Evolutionary conservation across 495 filamentous ascomycete species (phyloP).

Genomic region (Aspergillus saccharolyticus): DNA sequence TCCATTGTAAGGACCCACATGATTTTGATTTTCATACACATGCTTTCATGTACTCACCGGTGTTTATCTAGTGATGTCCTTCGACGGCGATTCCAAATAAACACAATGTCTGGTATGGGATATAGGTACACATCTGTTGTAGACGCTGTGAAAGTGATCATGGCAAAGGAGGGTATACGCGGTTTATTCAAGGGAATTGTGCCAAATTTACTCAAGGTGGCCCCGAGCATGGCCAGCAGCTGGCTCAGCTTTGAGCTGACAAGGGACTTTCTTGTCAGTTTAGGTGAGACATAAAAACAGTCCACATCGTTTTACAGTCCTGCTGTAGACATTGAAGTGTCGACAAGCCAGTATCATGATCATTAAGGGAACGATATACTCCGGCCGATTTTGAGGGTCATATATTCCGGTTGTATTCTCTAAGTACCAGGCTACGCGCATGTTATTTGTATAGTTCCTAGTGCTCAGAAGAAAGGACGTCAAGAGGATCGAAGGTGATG

Average conservation of each 20-base stretch:
- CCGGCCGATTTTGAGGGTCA: no score
- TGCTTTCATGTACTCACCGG: constrained; percentile 8
- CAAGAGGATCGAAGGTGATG: no score
- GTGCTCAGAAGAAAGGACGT: no score
- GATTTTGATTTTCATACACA: not conserved
- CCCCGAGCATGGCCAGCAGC: constrained; percentile 96
- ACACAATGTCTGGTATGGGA: constrained; percentile 98
- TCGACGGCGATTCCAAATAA: constrained; percentile 95
- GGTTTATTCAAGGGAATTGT: constrained; percentile 91
- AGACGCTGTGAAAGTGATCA: constrained; percentile 77
- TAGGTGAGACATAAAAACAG: constrained; percentile 41
- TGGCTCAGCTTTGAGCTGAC: constrained; percentile 96
- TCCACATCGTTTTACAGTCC: no score
- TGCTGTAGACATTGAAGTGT: no score
- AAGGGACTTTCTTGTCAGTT: constrained; percentile 70
- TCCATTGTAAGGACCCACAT: constrained; percentile 71
- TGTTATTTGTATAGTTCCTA: no score
- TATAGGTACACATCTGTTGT: constrained; percentile 86
- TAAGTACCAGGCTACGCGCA: no score
- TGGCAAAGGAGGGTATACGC: constrained; percentile 67
- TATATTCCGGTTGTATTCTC: no score
- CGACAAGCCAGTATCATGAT: no score
- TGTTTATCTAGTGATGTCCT: constrained; percentile 68
- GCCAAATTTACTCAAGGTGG: constrained; percentile 93
- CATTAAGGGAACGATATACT: no score